Percentiles rank a stretch among this genome's conserved stretches.
These are phyloP conservation scores for Pterocarpus macrocarpus DNA, from an alignment of 306 rosid species.

Conservation along the genomic window DNA sequence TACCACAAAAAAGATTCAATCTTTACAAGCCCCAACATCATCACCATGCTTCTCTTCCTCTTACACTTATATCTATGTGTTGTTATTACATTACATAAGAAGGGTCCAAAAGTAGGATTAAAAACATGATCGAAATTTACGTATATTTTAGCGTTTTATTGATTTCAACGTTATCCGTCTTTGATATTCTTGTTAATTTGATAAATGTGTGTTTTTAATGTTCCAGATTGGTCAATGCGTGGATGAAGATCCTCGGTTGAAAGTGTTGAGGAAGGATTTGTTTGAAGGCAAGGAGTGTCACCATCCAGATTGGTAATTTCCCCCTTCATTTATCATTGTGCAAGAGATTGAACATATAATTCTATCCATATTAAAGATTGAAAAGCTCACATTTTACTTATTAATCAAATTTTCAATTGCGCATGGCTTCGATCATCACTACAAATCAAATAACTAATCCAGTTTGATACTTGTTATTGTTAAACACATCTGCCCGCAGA, in stretches of 20 bases:
- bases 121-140: too few species aligned
- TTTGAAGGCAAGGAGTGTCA: constrained; percentile 88
- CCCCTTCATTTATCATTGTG: neutral
- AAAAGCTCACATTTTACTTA: neutral
- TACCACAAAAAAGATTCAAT: neutral
- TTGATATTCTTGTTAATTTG: constrained; percentile 12
- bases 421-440: neutral
- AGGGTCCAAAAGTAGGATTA: neutral
- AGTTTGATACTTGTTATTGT: constrained; percentile 8
- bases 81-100: too few species aligned
- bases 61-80: too few species aligned
- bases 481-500: neutral
- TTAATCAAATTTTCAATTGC: neutral
- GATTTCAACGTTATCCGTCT: neutral
- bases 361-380: too few species aligned
- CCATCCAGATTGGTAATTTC: constrained; percentile 79
- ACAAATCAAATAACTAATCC: neutral
- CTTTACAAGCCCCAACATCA: constrained; percentile 14
- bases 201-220: neutral
- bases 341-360: too few species aligned
- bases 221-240: constrained; percentile 69
- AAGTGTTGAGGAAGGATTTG: constrained; percentile 82
- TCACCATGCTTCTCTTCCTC: neutral
- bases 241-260: constrained; percentile 86
- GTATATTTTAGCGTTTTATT: neutral